phyloP scores from a whole-genome alignment of 75 land plant genomes.

The Selaginella moellendorffii region DNA sequence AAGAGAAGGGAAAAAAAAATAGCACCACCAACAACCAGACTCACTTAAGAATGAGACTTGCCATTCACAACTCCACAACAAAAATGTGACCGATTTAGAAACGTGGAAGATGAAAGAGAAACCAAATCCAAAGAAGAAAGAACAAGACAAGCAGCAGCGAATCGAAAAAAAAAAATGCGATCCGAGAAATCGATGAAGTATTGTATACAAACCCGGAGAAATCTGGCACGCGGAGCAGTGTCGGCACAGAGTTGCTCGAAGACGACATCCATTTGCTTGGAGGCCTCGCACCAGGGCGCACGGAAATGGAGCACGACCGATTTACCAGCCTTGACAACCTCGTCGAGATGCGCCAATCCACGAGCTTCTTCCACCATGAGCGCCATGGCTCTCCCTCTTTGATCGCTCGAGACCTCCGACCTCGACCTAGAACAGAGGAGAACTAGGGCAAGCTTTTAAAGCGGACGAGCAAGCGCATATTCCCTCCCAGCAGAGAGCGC shows the following conservation, averaged over 20 bases:
- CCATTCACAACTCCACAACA: not conserved
- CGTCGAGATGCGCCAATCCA: slow-evolving; percentile 50
- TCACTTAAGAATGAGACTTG: not conserved
- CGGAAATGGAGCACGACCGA: slow-evolving; percentile 68
- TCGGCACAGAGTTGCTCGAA: slow-evolving; percentile 71
- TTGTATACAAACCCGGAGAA: slow-evolving; percentile 50
- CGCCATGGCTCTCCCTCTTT: slow-evolving; percentile 21
- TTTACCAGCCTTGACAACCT: slow-evolving; percentile 16
- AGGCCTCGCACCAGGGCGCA: slow-evolving; percentile 89
- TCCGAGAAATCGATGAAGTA: too few relatives aligned
- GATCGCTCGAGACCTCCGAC: too few relatives aligned
- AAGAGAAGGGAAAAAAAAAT: not conserved
- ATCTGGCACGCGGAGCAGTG: slow-evolving; percentile 49
- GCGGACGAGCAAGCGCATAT: too few relatives aligned
- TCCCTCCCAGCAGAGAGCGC: too few relatives aligned
- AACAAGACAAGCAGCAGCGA: too few relatives aligned
- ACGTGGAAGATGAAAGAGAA: too few relatives aligned
- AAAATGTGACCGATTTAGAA: not conserved
- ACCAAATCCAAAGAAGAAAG: too few relatives aligned
- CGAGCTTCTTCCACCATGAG: slow-evolving; percentile 42
- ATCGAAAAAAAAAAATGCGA: too few relatives aligned
- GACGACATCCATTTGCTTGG: slow-evolving; percentile 80
- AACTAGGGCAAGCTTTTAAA: too few relatives aligned
- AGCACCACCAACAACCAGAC: too few relatives aligned
- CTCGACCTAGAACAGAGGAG: too few relatives aligned